A percentile compares a stretch with the other conserved stretches of the same genome.
These are phyloP conservation scores for Boletus vermiculosoides DNA, from an alignment of 768 basidiomycete species.

Conservation along the genomic window DNA sequence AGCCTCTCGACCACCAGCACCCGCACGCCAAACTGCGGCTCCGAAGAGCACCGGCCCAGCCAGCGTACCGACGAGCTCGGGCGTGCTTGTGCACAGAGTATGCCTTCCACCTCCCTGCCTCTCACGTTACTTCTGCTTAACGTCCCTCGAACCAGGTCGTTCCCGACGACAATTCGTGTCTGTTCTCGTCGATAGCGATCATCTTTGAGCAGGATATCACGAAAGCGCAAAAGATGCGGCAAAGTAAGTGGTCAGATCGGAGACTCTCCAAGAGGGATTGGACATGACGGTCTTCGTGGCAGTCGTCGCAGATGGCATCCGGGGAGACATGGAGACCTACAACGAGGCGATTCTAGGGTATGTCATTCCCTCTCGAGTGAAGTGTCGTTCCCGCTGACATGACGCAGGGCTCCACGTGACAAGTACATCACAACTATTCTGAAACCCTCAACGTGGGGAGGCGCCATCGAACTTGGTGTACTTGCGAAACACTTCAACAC, in stretches of 20 bases:
- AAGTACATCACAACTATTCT: constrained; percentile 82
- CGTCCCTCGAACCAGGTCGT: constrained; percentile 53
- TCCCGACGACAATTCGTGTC: constrained; percentile 96
- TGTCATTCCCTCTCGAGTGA: constrained; percentile 4
- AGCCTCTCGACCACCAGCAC: constrained; percentile 14
- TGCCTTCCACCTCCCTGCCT: background rate
- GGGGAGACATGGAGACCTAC: constrained; percentile 66
- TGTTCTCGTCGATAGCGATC: constrained; percentile 85
- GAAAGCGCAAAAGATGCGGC: constrained; percentile 68
- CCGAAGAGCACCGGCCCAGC: constrained; percentile 43
- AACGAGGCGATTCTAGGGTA: constrained; percentile 88
- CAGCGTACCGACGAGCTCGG: constrained; percentile 58
- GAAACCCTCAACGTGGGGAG: constrained; percentile 85
- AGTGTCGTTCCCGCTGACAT: background rate
- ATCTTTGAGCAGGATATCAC: constrained; percentile 80
- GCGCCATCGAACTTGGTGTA: constrained; percentile 89
- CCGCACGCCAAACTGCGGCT: constrained; percentile 13
- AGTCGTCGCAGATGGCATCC: constrained; percentile 88
- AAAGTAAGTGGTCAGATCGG: constrained; percentile 48
- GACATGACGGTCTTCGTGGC: constrained; percentile 7
- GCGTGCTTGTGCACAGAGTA: constrained; percentile 75
- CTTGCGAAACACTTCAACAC: constrained; percentile 78
- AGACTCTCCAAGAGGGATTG: background rate
- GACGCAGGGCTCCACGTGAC: constrained; percentile 48
- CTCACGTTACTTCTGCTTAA: constrained; percentile 8